Conservation (phyloP, 805 yeast species). For the Lipomyces sp. region DNA sequence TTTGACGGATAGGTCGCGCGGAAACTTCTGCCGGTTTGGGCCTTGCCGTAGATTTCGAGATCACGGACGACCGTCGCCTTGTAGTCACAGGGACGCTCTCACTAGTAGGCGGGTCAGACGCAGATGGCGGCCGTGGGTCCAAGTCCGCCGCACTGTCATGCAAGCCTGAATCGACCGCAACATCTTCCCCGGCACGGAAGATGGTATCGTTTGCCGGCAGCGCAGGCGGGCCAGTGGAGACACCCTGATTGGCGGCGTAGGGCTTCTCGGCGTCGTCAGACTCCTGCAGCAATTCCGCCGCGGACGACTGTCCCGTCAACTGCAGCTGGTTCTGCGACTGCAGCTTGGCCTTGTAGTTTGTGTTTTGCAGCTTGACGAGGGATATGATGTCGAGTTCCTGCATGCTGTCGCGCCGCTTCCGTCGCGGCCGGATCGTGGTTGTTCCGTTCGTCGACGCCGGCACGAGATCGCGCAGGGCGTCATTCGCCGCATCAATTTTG, state of each 20-base stretch:
- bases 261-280: neutral
- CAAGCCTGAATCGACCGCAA: no score
- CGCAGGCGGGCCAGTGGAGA: no score
- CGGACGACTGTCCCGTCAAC: neutral
- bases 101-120: no score
- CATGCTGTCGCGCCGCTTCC: constrained; percentile 25
- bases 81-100: no score
- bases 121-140: no score
- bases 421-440: constrained; percentile 11
- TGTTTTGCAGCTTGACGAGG: constrained; percentile 15
- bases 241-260: no score
- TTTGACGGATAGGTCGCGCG: neutral
- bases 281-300: neutral
- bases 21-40: neutral
- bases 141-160: no score
- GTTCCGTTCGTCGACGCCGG: neutral
- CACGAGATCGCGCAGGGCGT: no score
- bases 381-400: constrained; percentile 25
- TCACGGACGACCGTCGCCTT: no score
- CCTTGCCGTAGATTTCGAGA: neutral
- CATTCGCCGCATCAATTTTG: neutral
- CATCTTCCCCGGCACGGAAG: no score
- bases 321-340: neutral
- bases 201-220: no score
- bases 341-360: constrained; percentile 15